These are phyloP conservation scores for Penicillium paradoxum DNA, from an alignment of 495 filamentous ascomycete species.

Conservation along the genomic window DNA sequence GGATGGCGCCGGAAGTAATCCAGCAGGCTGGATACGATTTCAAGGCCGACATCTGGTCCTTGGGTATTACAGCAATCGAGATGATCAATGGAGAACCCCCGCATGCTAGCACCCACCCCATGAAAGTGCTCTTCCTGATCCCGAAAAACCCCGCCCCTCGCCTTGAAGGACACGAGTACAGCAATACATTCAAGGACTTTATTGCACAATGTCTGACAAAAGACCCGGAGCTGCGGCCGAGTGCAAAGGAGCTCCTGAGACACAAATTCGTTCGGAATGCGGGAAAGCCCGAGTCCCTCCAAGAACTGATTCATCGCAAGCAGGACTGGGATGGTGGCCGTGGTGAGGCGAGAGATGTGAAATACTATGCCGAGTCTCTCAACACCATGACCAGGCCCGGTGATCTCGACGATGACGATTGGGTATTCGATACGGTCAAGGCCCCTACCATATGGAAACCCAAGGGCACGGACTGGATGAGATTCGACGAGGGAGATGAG, in stretches of 20 bases:
- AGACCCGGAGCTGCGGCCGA: constrained; percentile 76
- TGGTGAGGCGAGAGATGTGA: constrained; percentile 55
- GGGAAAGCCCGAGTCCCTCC: constrained; percentile 74
- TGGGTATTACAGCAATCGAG: constrained; percentile 95
- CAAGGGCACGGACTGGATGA: constrained; percentile 33
- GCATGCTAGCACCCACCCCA: constrained; percentile 84
- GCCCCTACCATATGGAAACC: constrained; percentile 47
- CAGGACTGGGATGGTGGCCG: constrained; percentile 70
- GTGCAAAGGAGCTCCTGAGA: constrained; percentile 82
- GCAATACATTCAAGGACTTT: constrained; percentile 90
- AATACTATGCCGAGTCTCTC: constrained; percentile 87
- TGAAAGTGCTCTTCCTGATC: constrained; percentile 98
- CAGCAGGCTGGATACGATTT: constrained; percentile 95
- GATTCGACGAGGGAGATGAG: constrained; percentile 26
- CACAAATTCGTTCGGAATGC: constrained; percentile 86
- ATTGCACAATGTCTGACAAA: constrained; percentile 84
- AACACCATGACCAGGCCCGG: constrained; percentile 55
- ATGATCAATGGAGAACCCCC: constrained; percentile 90
- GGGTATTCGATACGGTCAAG: constrained; percentile 98
- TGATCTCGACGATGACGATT: constrained; percentile 71
- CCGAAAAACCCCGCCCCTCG: constrained; percentile 84
- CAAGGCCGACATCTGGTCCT: constrained; percentile 96
- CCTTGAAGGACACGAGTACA: constrained; percentile 79
- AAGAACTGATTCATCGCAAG: constrained; percentile 82
- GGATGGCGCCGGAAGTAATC: constrained; percentile 99